These are phyloP conservation scores for Ogataea saltuana DNA, from an alignment of 805 yeast genomes.

Conservation along the genomic window DNA sequence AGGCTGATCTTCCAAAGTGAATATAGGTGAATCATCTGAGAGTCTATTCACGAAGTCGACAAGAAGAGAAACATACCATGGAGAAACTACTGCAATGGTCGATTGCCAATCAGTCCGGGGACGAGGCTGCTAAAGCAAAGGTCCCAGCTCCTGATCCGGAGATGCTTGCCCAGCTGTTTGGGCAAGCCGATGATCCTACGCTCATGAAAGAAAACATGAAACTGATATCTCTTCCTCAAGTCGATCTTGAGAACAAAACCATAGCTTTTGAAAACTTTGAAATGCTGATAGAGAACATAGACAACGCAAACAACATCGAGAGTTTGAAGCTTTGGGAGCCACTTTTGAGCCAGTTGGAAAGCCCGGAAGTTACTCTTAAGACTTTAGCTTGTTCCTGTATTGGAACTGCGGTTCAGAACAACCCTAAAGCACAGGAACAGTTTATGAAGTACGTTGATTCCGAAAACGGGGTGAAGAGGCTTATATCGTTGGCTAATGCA, in stretches of 20 bases:
- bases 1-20: no score
- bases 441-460: conserved; percentile 51
- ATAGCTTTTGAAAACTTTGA: conserved; percentile 89
- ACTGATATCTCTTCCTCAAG: conserved; percentile 58
- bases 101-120: conserved; percentile 71
- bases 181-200: conserved; percentile 78
- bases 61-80: conserved; percentile 47
- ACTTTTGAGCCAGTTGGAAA: conserved; percentile 54
- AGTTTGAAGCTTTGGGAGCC: conserved; percentile 80
- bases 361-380: conserved; percentile 46
- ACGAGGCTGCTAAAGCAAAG: conserved; percentile 61
- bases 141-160: conserved; percentile 80
- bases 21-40: no score
- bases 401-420: conserved; percentile 93
- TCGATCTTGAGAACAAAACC: conserved; percentile 61
- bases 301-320: conserved; percentile 91
- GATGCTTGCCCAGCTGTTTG: conserved; percentile 73
- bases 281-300: conserved; percentile 89
- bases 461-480: conserved; percentile 42
- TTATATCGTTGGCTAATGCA: conserved; percentile 44
- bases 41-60: neutral
- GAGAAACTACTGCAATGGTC: conserved; percentile 94
- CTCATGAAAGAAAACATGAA: conserved; percentile 77
- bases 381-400: conserved; percentile 68
- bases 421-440: conserved; percentile 69